Base-by-base conservation (phyloP, 371 early-diverging fungal genomes). In the Lichtheimia hyalospora region DNA sequence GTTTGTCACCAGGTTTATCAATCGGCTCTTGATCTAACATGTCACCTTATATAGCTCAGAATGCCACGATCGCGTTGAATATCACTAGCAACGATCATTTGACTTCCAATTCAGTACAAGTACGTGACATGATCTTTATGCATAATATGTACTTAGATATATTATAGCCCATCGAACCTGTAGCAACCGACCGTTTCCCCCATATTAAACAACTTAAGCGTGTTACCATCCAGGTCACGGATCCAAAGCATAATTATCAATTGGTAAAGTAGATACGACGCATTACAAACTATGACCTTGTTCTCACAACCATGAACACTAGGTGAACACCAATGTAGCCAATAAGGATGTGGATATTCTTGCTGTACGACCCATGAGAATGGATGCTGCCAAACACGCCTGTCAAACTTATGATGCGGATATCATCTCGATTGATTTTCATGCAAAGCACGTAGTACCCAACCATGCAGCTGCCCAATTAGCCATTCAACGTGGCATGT, bases 361-460 rank as follows among this genome's bases (percentile, higher is more conserved):
- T 12, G 92, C 97, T 7, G 92, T 91, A 12, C 84, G 85, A 52
- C 96, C 97, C 1, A 84, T 79, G 2, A 84, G 71, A 24, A 90
- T 94, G 48, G 93, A 94, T 62, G 69, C 85, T 2, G 86, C 96
- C 59, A 86, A 85, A 50, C 76, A 84, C 15, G 93, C 94, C 2
- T 93, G 95, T 71, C 75, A 82, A 42, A 79, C 83, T 16, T 79
- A 87, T 48, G 94, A 94, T 18, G 78, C 93, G 15, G 98, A 98
- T 67, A 77, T 98, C 49, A 94, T 98, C 27, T 87, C 94, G 10
- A 67, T 97, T 20, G 96, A 96, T 70, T 72, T 94, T 69, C 80
- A 84, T 0, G 49, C 56, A 25, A 50, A 64, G 20, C 63, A 51
- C n/a, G 57, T 54, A 7, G 24, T 69, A 57, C 84, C 64, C 73